Evolutionary conservation across 2,329 filamentous ascomycete species (phyloP).

Genomic region (Orbilia javanica): DNA sequence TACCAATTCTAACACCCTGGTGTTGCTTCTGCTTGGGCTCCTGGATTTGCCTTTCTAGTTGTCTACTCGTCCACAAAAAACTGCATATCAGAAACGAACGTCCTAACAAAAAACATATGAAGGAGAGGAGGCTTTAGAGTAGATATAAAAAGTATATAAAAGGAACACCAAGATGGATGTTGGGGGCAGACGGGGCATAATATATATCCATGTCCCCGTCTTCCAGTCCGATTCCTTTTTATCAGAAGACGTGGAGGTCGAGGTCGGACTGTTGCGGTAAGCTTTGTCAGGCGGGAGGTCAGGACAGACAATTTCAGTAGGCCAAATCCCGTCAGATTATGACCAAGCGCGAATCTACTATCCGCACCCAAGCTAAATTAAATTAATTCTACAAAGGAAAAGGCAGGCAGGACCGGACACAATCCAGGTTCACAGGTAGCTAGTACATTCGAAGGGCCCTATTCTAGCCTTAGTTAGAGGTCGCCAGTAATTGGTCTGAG

Average conservation of each 20-base stretch:
- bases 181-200: constrained; percentile 56
- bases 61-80: constrained; percentile 28
- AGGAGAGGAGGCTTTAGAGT: constrained; percentile 43
- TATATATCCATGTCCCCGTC: constrained; percentile 57
- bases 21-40: constrained; percentile 27
- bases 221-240: constrained; percentile 50
- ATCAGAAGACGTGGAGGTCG: constrained; percentile 45
- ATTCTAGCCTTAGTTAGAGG: constrained; percentile 54
- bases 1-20: constrained; percentile 41
- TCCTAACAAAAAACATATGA: constrained; percentile 48
- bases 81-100: constrained; percentile 52
- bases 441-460: constrained; percentile 38
- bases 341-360: constrained; percentile 52
- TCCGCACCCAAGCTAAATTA: constrained; percentile 57
- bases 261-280: constrained; percentile 39
- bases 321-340: constrained; percentile 47
- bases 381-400: constrained; percentile 57
- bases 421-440: constrained; percentile 58
- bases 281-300: constrained; percentile 41
- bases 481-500: constrained; percentile 53
- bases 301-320: constrained; percentile 57
- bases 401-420: constrained; percentile 59
- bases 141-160: constrained; percentile 52
- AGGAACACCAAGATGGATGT: constrained; percentile 30
- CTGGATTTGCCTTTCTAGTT: constrained; percentile 20